Percentiles rank a stretch among this genome's conserved stretches.
Evolutionary conservation across 1,284 basidiomycete genomes (phyloP).

Genomic region (Malassezia yamatoensis): DNA sequence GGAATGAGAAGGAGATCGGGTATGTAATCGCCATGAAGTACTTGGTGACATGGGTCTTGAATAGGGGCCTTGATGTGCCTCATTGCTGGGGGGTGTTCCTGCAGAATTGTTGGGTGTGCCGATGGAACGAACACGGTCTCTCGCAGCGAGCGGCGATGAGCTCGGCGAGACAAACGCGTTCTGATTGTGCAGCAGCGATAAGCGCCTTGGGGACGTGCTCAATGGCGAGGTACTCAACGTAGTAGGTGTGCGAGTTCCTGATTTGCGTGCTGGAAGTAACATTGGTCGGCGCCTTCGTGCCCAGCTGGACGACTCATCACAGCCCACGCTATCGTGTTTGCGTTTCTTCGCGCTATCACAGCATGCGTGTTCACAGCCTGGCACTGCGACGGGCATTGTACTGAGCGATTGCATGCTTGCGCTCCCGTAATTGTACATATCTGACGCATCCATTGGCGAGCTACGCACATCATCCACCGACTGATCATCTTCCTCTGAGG

Average conservation of each 20-base stretch:
- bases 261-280: neutral
- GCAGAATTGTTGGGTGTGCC: neutral
- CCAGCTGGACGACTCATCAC: neutral
- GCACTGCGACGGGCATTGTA: neutral
- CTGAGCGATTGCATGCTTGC: neutral
- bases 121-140: too few relatives aligned
- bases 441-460: neutral
- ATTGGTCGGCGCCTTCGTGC: neutral
- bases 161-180: slow-evolving; percentile 9
- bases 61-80: too few relatives aligned
- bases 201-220: slow-evolving; percentile 13
- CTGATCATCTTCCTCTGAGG: slow-evolving; percentile 1
- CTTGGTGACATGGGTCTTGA: neutral
- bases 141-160: slow-evolving; percentile 11
- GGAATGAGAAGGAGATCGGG: neutral
- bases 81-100: neutral
- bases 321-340: slow-evolving; percentile 4
- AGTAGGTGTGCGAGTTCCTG: neutral
- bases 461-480: slow-evolving; percentile 4
- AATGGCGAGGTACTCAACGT: slow-evolving; percentile 1
- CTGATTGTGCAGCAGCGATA: neutral
- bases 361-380: neutral
- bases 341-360: slow-evolving; percentile 5
- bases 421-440: neutral
- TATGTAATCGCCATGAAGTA: slow-evolving; percentile 1